These are phyloP conservation scores for Amyloporia xantha DNA, from an alignment of 768 basidiomycete species.

Conservation along the genomic window DNA sequence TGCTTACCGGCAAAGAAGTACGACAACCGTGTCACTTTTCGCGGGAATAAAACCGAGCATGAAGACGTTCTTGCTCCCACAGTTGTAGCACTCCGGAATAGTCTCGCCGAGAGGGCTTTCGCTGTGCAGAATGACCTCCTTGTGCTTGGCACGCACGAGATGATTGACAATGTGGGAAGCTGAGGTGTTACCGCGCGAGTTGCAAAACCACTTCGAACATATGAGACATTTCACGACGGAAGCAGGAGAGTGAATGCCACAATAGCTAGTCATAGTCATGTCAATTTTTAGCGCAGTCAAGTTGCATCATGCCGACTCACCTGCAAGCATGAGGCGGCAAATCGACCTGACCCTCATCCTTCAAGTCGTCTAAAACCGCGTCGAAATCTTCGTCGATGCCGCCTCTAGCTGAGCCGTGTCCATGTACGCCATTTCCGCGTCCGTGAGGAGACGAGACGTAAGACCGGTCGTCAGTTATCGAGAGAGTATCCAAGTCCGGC, in stretches of 20 bases:
- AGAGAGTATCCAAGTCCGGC: slow-evolving; percentile 62
- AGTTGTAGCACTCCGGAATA: slow-evolving; percentile 98
- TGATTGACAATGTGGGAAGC: slow-evolving; percentile 99
- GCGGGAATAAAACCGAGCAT: slow-evolving; percentile 99
- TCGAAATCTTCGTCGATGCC: slow-evolving; percentile 77
- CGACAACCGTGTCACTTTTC: slow-evolving; percentile 98
- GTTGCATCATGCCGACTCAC: slow-evolving; percentile 37
- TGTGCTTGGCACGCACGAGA: slow-evolving; percentile 97
- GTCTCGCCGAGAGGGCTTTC: slow-evolving; percentile 96
- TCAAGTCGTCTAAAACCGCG: slow-evolving; percentile 82
- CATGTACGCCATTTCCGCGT: slow-evolving; percentile 30
- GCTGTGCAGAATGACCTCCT: slow-evolving; percentile 94
- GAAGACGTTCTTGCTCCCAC: slow-evolving; percentile 98
- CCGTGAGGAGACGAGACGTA: slow-evolving; percentile 28
- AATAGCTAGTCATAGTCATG: slow-evolving; percentile 57
- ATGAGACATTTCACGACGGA: slow-evolving; percentile 94
- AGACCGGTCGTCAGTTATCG: slow-evolving; percentile 59
- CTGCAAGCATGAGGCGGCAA: slow-evolving; percentile 94
- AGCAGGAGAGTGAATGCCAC: slow-evolving; percentile 95
- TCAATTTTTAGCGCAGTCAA: neutral
- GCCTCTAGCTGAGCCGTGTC: slow-evolving; percentile 4
- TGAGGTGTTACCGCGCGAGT: slow-evolving; percentile 95
- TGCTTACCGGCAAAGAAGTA: slow-evolving; percentile 88
- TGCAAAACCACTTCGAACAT: slow-evolving; percentile 97
- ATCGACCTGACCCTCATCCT: slow-evolving; percentile 72